These are phyloP conservation scores for Entrophospora sp. DNA, from an alignment of 192 early-diverging fungal species.

Conservation along the genomic window DNA sequence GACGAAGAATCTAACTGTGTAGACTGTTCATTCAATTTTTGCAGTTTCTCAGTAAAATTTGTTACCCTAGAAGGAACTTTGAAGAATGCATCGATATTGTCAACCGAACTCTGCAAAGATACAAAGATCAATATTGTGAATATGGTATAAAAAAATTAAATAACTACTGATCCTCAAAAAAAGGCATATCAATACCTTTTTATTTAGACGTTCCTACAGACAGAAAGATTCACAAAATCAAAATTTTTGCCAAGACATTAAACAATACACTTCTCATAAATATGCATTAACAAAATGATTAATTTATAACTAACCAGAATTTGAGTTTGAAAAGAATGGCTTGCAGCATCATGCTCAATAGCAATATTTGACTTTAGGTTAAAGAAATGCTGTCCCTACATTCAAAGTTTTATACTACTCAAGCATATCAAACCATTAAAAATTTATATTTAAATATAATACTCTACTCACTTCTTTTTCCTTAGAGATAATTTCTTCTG, in stretches of 20 bases:
- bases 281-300: background rate
- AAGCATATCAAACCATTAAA: background rate
- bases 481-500: background rate
- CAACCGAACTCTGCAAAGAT: background rate
- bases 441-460: background rate
- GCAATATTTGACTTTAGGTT: background rate
- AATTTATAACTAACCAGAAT: background rate
- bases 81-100: constrained; percentile 4
- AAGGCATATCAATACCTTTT: background rate
- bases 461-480: background rate
- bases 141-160: background rate
- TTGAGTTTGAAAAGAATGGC: background rate
- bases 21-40: background rate
- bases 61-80: background rate
- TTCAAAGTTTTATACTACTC: background rate
- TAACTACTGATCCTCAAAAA: background rate
- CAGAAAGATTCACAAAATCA: background rate
- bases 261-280: background rate
- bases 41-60: background rate
- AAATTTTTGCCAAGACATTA: background rate
- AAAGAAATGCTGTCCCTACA: background rate
- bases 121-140: background rate
- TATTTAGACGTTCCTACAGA: background rate
- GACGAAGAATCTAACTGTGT: constrained; percentile 13
- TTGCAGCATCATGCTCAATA: constrained; percentile 1